phyloP scores from a whole-genome alignment of 2,329 filamentous ascomycete genomes.

The Neophaeococcomyces mojaviensis region DNA sequence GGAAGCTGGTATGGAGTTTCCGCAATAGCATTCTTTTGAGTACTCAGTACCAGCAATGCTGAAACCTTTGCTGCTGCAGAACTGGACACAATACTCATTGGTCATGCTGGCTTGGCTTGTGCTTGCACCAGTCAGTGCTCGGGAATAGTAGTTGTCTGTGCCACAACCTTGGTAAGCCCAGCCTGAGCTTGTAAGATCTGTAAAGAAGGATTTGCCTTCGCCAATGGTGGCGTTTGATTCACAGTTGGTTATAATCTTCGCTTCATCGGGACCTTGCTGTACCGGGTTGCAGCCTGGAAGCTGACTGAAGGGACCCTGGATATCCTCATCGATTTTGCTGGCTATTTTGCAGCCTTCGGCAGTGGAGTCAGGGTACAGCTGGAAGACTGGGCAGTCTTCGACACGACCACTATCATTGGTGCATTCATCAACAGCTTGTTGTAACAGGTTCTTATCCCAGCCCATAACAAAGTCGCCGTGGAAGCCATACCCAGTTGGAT shows the following conservation, averaged over 20 bases:
- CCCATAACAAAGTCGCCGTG: constrained; percentile 63
- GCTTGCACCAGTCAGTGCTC: constrained; percentile 28
- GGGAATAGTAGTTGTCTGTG: constrained; percentile 32
- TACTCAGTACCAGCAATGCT: constrained; percentile 28
- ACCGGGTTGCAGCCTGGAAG: constrained; percentile 26
- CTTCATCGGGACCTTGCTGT: constrained; percentile 30
- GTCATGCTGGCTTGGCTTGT: constrained; percentile 22
- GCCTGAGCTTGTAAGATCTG: constrained; percentile 40
- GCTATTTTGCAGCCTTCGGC: constrained; percentile 47
- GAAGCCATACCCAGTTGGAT: constrained; percentile 45
- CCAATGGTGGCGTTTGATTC: constrained; percentile 30
- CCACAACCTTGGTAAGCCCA: constrained; percentile 60
- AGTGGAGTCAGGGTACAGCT: constrained; percentile 47
- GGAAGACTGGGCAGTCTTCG: constrained; percentile 52
- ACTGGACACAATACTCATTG: constrained; percentile 25
- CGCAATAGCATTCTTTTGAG: constrained; percentile 23
- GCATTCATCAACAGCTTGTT: constrained; percentile 61
- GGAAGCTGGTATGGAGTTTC: constrained; percentile 17
- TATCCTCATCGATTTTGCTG: constrained; percentile 30
- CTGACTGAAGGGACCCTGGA: constrained; percentile 19
- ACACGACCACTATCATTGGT: constrained; percentile 53
- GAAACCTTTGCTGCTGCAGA: constrained; percentile 28
- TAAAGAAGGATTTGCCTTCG: constrained; percentile 34
- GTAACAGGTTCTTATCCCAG: constrained; percentile 60
- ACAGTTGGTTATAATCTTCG: constrained; percentile 14